Evolutionary conservation across 23 red algal genomes (phyloP), one percentile per base, ranked within the genome.

Genomic region (Cyanidiococcus yangmingshanensis): DNA sequence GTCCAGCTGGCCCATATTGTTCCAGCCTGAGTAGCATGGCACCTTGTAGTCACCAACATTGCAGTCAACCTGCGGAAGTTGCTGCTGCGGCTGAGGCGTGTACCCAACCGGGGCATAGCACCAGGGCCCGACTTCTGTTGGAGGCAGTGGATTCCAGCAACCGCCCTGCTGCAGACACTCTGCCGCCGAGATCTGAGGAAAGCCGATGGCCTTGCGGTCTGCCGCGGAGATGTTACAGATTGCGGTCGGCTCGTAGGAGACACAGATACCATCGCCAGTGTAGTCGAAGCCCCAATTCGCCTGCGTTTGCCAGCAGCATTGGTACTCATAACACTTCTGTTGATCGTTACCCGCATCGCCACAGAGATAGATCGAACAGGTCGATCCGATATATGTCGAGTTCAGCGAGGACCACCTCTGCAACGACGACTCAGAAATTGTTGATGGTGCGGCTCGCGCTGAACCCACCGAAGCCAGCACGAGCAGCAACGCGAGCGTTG

Each of bases 321-420:
- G 63, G 63, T 71, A 71, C 16, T 71, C 63, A 29, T 17, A 71
- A 29, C 63, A 71, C 63, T 25, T 71, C 63, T 71, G 63, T 29
- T 71, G 63, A 30, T 71, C 32, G 27, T 25, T 32, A 29, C 63
- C 63, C 15, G 63, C 63, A 29, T 71, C 63, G 27, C 63, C 63
- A 35, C 63, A 71, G n/a, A 71, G 63, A 71, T 71, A 71, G 63
- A 71, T 71, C 63, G 63, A 71, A 30, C 63, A 71, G n/a, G 21
- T 25, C 27, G 63, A 27, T 25, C 63, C 63, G 27, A 71, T 71
- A 71, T 71, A 71, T 12, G 63, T 71, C 63, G 63, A 25, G 63
- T 71, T 71, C 63, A 71, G 63, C 3, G n/a, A 25, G 63, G 16
- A 17, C 63, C n/a, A 71, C 63, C n/a, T 3, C 63, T 71, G 12